A percentile compares a stretch with the other conserved stretches of the same genome.
Conservation (phyloP, 306 rosid genomes). For the Sophora flavescens region DNA sequence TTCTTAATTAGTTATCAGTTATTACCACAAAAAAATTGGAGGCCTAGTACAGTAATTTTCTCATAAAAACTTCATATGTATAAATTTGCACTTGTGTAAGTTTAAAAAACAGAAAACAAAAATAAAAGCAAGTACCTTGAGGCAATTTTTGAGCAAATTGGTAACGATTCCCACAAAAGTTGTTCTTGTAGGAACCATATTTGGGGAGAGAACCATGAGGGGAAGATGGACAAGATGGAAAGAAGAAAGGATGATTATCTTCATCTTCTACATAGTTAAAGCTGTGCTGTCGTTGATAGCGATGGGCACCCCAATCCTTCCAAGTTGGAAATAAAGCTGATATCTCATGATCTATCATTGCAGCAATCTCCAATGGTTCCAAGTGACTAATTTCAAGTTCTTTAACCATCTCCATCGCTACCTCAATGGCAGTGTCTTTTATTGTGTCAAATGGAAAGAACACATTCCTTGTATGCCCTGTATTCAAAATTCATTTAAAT, state of each 20-base stretch:
- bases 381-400: slow-evolving; percentile 82
- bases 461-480: slow-evolving; percentile 70
- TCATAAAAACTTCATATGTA: too few relatives aligned
- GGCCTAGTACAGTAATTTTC: too few relatives aligned
- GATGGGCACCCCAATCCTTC: slow-evolving; percentile 51
- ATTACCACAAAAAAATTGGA: too few relatives aligned
- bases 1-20: too few relatives aligned
- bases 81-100: too few relatives aligned
- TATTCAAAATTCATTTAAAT: not conserved
- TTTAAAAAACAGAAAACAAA: too few relatives aligned
- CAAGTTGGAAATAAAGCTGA: slow-evolving; percentile 64
- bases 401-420: slow-evolving; percentile 87
- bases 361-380: slow-evolving; percentile 78
- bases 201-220: slow-evolving; percentile 58
- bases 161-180: slow-evolving; percentile 30
- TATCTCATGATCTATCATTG: slow-evolving; percentile 82
- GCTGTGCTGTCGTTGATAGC: slow-evolving; percentile 58
- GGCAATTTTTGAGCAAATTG: slow-evolving; percentile 50
- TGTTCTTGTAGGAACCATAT: slow-evolving; percentile 46
- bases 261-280: slow-evolving; percentile 63
- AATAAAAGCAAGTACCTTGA: slow-evolving; percentile 52
- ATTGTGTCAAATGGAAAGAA: slow-evolving; percentile 77
- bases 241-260: slow-evolving; percentile 58
- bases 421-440: slow-evolving; percentile 78
- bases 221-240: slow-evolving; percentile 62